Base-by-base conservation (phyloP, 1,284 basidiomycete species). In the Ustilago curta region DNA sequence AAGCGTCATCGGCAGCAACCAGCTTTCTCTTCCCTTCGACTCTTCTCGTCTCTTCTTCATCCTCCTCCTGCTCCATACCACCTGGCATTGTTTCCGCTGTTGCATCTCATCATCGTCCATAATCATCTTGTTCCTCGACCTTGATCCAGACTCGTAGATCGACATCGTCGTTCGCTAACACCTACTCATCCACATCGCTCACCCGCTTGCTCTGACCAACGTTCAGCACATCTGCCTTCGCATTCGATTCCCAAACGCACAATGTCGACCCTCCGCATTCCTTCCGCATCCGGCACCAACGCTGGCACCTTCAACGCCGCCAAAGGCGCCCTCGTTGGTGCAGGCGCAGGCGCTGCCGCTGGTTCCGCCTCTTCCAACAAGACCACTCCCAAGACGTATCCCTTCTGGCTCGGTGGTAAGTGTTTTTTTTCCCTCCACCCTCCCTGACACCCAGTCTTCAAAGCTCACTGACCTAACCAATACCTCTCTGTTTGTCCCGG, bases 351-450 rank as follows among this genome's bases (percentile, higher is more conserved):
- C 16, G 64, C 68, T 8, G 68, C 64, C 8, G 66, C 53, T 16
- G 60, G 64, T 21, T 40, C 66, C 3, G 43, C 61, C 8, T 31
- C 50, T n/a, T 39, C 23, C 40, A 52, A 59, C 58, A 72, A 69
- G 56, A 9, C 73, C 9, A 47, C 60, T 9, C 70, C 67, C 21
- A 70, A 70, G 39, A 51, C 69, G 3, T 83, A 83, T 56, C 82
- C 82, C 9, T 84, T 83, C 61, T 84, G 75, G 70, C 77, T 84
- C 3, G 83, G 82, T 54, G 84, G 83, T 74, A 12, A 37, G 73
- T 76, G 25, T 9, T 12, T 3, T n/a, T n/a, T 16, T 29, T 19
- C 11, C 27, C 27, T 16, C 12, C 4, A 18, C 9, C 16, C 1
- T 7, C 45, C 27, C 27, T 27, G 3, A 29, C 16, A 3, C 27